phyloP scores from a whole-genome alignment of 306 rosid species.

The Cucumis cinereus region DNA sequence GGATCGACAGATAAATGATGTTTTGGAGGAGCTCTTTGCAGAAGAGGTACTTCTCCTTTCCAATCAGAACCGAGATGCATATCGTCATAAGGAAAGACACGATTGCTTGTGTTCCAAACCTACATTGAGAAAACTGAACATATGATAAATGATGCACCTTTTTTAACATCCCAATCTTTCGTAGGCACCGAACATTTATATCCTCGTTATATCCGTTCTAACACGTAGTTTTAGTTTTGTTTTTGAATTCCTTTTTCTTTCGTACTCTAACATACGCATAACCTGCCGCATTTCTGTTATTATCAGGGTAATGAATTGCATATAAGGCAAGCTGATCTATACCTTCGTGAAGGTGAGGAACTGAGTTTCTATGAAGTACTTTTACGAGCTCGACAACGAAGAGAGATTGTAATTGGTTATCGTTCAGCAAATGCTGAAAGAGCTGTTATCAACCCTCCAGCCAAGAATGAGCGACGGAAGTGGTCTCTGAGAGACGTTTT shows the following conservation, averaged over 20 bases:
- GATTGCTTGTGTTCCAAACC: neutral
- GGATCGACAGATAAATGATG: conserved; percentile 84
- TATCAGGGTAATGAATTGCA: conserved; percentile 82
- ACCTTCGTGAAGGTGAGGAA: conserved; percentile 60
- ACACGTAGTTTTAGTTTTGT: neutral
- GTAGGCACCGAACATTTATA: neutral
- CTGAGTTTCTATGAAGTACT: conserved; percentile 72
- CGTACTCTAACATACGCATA: neutral
- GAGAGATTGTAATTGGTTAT: conserved; percentile 78
- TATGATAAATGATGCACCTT: no score
- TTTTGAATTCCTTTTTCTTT: neutral
- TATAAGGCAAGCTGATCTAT: conserved; percentile 70
- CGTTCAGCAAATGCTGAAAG: conserved; percentile 52
- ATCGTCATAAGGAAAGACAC: neutral
- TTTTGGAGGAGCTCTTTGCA: conserved; percentile 79
- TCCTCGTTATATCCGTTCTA: neutral
- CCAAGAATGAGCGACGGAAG: conserved; percentile 39
- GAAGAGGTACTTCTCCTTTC: conserved; percentile 55
- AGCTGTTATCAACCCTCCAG: conserved; percentile 75
- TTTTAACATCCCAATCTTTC: neutral
- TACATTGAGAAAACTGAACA: neutral
- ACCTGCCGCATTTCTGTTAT: neutral
- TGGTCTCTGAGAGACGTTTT: conserved; percentile 75
- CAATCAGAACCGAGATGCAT: neutral
- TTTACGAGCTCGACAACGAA: conserved; percentile 57